Percentiles rank a stretch among this genome's conserved stretches.
phyloP scores from a whole-genome alignment of 192 early-diverging fungal genomes.

The Diversispora eburnea region DNA sequence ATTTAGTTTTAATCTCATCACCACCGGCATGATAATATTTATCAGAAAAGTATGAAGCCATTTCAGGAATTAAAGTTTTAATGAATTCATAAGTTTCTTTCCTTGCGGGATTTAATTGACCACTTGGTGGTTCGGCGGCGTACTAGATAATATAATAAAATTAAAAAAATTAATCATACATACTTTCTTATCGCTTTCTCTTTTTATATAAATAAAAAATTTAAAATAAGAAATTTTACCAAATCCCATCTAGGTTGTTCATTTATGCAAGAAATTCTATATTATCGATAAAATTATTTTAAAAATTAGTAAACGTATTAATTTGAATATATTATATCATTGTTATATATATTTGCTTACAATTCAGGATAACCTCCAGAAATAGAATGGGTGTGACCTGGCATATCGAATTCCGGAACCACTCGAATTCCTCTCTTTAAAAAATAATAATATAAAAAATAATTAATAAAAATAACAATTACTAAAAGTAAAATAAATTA shows the following conservation, averaged over 20 bases:
- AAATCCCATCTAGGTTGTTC: too few species aligned
- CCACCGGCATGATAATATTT: slow-evolving; percentile 69
- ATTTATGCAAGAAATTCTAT: too few species aligned
- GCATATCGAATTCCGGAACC: slow-evolving; percentile 92
- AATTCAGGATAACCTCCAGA: slow-evolving; percentile 30
- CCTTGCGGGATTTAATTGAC: slow-evolving; percentile 74
- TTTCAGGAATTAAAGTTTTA: slow-evolving; percentile 60
- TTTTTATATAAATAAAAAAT: too few species aligned
- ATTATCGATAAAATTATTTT: too few species aligned
- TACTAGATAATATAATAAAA: slow-evolving; percentile 24
- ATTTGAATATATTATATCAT: too few species aligned
- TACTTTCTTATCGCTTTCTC: slow-evolving; percentile 31
- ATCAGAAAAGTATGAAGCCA: slow-evolving; percentile 66
- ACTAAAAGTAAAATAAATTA: too few species aligned
- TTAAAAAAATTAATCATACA: slow-evolving; percentile 29
- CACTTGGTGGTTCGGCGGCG: slow-evolving; percentile 72
- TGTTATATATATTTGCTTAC: too few species aligned
- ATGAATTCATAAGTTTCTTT: slow-evolving; percentile 63
- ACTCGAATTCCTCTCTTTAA: slow-evolving; percentile 73
- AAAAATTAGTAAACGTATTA: too few species aligned
- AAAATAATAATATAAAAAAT: neutral
- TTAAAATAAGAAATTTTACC: too few species aligned
- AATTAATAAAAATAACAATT: neutral
- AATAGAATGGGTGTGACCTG: slow-evolving; percentile 67
- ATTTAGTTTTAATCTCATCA: slow-evolving; percentile 72